These are phyloP conservation scores for Yamadazyma jaroonii DNA, from an alignment of 1,139 yeast species.

Conservation along the genomic window DNA sequence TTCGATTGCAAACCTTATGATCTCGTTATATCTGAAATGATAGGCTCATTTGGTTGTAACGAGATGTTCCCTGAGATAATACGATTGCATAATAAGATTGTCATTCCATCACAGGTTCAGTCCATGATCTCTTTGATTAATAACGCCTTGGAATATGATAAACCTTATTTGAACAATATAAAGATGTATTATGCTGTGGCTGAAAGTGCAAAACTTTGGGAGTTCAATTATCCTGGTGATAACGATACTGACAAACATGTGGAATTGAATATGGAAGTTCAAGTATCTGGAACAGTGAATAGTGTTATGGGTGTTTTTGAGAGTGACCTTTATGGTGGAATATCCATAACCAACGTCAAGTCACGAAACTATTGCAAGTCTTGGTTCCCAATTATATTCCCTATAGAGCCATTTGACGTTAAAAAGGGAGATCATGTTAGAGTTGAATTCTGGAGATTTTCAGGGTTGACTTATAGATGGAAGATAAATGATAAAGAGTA, in stretches of 20 bases:
- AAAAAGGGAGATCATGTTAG: constrained; percentile 31
- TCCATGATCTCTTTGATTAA: constrained; percentile 66
- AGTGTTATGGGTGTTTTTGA: constrained; percentile 75
- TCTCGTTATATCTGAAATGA: constrained; percentile 70
- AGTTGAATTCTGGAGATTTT: constrained; percentile 13
- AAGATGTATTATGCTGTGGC: constrained; percentile 44
- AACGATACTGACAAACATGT: constrained; percentile 2
- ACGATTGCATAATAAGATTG: constrained; percentile 25
- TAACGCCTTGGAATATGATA: constrained; percentile 32
- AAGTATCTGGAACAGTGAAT: constrained; percentile 37
- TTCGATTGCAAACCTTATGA: constrained; percentile 41
- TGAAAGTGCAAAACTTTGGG: constrained; percentile 48
- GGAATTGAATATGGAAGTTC: constrained; percentile 3
- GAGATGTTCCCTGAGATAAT: constrained; percentile 84
- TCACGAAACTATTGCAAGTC: constrained; percentile 38
- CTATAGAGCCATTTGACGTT: constrained; percentile 51
- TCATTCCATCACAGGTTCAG: constrained; percentile 66
- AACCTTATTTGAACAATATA: constrained; percentile 62
- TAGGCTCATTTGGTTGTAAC: constrained; percentile 92
- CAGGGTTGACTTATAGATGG: constrained; percentile 77
- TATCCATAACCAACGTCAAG: constrained; percentile 25
- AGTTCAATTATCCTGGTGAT: constrained; percentile 45
- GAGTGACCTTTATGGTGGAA: constrained; percentile 54
- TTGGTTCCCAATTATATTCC: constrained; percentile 71
- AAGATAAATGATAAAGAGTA: constrained; percentile 23